These are phyloP conservation scores for Zizania palustris DNA, from an alignment of 202 grass and related monocot species.

Conservation along the genomic window DNA sequence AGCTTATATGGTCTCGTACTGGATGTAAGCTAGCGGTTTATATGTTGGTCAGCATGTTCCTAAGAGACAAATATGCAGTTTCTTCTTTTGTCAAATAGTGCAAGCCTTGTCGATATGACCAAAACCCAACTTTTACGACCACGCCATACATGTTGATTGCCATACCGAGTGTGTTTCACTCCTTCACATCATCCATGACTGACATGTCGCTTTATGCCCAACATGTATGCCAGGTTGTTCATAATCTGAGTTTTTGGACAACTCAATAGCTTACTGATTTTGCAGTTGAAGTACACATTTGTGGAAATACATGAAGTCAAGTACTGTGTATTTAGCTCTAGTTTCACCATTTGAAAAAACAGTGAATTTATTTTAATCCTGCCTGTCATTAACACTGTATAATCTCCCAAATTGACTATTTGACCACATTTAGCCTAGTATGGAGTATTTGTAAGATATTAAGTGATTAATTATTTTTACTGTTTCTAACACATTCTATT, in stretches of 20 bases:
- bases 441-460: background rate
- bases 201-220: background rate
- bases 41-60: background rate
- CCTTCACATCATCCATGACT: background rate
- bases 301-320: no score
- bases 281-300: no score
- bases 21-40: background rate
- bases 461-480: background rate
- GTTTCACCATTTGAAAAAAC: no score
- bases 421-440: background rate
- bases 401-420: background rate
- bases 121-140: background rate
- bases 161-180: background rate
- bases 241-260: background rate
- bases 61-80: background rate
- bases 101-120: background rate
- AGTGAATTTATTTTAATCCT: no score
- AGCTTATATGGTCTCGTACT: conserved; percentile 1
- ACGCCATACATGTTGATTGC: background rate
- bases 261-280: no score
- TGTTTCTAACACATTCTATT: background rate
- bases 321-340: no score
- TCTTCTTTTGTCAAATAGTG: background rate
- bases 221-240: background rate
- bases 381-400: background rate